Base-by-base conservation (phyloP, 352 stramenopile genomes). In the Pythium aristosporum region DNA sequence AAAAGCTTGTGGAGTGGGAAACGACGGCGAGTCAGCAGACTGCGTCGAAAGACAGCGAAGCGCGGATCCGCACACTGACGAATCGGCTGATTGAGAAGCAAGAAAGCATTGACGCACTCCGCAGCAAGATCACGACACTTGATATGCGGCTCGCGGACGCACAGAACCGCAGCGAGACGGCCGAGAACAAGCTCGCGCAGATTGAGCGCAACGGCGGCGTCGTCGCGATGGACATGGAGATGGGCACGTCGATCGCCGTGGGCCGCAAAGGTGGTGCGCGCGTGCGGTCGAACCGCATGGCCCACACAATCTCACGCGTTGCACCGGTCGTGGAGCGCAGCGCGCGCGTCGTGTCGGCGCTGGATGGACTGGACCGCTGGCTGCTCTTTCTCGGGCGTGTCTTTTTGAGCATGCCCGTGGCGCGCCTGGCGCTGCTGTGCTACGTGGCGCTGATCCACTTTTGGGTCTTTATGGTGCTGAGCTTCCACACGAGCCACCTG, bases 401-500 rank as follows among this genome's bases (percentile, higher is more conserved):
- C 57, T 92, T 95, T 60, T 57, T 93, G 50, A 79, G 79, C 52
- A 80, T 79, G 25, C 86, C 88, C 30, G 74, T 92, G n/a, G 83
- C 83, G 41, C 84, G 88, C 9, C 75, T 96, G 15, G 80, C 63
- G 3, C 67, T 93, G 65, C 44, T 96, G 36, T 81, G 77, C 58
- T 96, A 96, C 75, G 65, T 96, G 20, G 59, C 76, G 61, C 65
- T 96, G 62, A 77, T 96, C 47, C 88, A 96, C 65, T 74, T 90
- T 11, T 96, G 88, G 88, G 82, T 92, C 13, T 93, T 95, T 61
- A 66, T 91, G 39, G 82, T 96, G 50, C 68, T 96, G 62, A 91
- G 82, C 62, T 93, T 95, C 69, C 88, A 96, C 71, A 96, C 88
- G 54, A 93, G 80, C 61, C 86, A 95, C 62, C 49, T 95, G 64